Base-by-base conservation (phyloP, 2,329 filamentous ascomycete species). In the Verticillium isaacii region DNA sequence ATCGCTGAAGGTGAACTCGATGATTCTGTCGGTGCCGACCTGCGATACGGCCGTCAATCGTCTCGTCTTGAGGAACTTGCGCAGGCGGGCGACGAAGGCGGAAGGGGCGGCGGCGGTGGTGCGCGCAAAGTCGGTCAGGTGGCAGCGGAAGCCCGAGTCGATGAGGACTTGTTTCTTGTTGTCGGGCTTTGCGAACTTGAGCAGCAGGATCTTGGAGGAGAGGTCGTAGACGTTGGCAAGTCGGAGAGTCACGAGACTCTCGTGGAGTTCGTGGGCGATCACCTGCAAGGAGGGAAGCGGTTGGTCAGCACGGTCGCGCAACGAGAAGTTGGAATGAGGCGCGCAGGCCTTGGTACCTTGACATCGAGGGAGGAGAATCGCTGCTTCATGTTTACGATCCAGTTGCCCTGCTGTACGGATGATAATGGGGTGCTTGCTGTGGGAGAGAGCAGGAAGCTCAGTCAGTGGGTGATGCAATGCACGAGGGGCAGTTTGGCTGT, bases 181-280 rank as follows among this genome's bases (percentile, higher is more conserved):
- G 71, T 94, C 89, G 54, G 94, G 92, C 74, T 95, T 96, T 61
- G 93, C 88, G 72, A 99, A 95, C 73, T 97, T 98, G 75, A 99
- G 85, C 32, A 98, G 88, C 72, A 98, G 92, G 71, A 98, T 97
- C 72, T 94, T 93, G 66, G 93, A 93, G 65, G 92, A 96, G 63
- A 99, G 86, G 75, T 99, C 95, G 79, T 99, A 98, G 74, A 97
- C 89, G 73, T 99, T 99, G 65, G 91, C 87, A 58, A 98, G 85
- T 66, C 95, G 91, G 65, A 98, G 83, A 63, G 87, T 86, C 62
- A 89, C 86, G 60, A 99, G 84, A 66, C 84, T 85, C 65, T 85
- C 81, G 63, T 92, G 89, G 65, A 99, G 90, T 84, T 99, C 95
- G 74, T 96, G 92, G 61, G 93, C 90, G 72, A 98, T 96, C 76